These are phyloP conservation scores for Metschnikowia borealis DNA, from an alignment of 805 yeast species.

Conservation along the genomic window DNA sequence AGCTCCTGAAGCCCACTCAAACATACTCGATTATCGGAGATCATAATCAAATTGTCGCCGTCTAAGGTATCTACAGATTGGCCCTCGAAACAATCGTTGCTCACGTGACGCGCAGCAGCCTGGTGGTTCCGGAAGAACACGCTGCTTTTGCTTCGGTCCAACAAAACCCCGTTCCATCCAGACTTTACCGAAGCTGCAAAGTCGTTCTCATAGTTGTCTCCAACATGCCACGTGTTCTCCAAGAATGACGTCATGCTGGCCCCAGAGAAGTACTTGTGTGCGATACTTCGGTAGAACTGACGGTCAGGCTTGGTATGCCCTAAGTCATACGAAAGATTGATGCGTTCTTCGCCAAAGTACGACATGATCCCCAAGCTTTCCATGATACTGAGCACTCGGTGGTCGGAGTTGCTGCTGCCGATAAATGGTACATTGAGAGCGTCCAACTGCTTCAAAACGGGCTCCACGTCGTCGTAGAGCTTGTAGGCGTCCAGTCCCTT, in stretches of 20 bases:
- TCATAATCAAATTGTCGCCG: conserved; percentile 21
- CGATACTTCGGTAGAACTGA: conserved; percentile 32
- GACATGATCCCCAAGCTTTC: conserved; percentile 42
- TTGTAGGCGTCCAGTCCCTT: conserved; percentile 49
- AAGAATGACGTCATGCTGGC: conserved; percentile 9
- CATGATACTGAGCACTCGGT: conserved; percentile 44
- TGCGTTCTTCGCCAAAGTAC: conserved; percentile 34
- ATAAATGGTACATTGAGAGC: conserved; percentile 35
- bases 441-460: conserved; percentile 35
- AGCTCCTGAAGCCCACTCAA: conserved; percentile 13
- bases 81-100: conserved; percentile 17
- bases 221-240: conserved; percentile 55
- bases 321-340: conserved; percentile 55
- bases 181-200: conserved; percentile 46
- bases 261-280: conserved; percentile 3
- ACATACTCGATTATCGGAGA: conserved; percentile 33
- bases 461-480: conserved; percentile 51
- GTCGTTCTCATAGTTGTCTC: conserved; percentile 59
- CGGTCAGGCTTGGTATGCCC: conserved; percentile 51
- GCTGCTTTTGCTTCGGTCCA: conserved; percentile 40
- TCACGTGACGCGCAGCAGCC: conserved; percentile 1
- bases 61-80: conserved; percentile 8
- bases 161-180: conserved; percentile 59
- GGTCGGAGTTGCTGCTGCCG: conserved; percentile 61
- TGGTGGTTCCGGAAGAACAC: conserved; percentile 15